Conservation (phyloP, 306 rosid species). For the Abrus precatorius region DNA sequence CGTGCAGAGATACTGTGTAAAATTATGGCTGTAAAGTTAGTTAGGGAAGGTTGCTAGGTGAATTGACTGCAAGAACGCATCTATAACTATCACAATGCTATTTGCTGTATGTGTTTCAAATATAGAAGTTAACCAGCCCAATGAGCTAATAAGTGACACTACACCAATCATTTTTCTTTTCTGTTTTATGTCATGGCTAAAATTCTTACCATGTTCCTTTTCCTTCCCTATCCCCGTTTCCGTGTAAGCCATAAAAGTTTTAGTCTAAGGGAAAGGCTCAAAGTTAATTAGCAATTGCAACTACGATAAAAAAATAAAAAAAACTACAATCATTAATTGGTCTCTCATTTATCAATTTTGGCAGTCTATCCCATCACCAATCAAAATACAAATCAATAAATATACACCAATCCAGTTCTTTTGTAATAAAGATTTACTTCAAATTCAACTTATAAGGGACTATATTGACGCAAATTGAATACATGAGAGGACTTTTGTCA, state of each 20-base stretch:
- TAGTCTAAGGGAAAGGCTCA: conserved; percentile 20
- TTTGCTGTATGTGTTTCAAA: not conserved
- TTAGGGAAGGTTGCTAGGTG: conserved; percentile 10
- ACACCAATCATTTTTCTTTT: not conserved
- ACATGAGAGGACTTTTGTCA: not conserved
- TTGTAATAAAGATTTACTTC: not conserved
- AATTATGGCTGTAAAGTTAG: not conserved
- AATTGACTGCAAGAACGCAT: not conserved
- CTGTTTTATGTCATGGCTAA: not conserved
- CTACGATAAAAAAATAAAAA: not conserved
- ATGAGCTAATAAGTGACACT: not conserved
- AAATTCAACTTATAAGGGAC: not conserved
- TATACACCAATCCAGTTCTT: not conserved
- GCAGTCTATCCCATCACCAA: conserved; percentile 1
- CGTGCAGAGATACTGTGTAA: not conserved
- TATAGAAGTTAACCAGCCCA: not conserved
- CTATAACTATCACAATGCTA: not conserved
- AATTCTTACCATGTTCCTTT: not conserved
- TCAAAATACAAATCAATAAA: not conserved
- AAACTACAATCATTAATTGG: not conserved
- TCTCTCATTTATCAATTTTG: not conserved
- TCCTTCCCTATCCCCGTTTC: not conserved
- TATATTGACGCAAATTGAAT: not conserved
- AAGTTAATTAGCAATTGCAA: not conserved
- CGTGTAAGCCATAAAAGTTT: not conserved